phyloP scores from a whole-genome alignment of 2,329 filamentous ascomycete genomes.

The Parasarocladium wereldwijsianum region DNA sequence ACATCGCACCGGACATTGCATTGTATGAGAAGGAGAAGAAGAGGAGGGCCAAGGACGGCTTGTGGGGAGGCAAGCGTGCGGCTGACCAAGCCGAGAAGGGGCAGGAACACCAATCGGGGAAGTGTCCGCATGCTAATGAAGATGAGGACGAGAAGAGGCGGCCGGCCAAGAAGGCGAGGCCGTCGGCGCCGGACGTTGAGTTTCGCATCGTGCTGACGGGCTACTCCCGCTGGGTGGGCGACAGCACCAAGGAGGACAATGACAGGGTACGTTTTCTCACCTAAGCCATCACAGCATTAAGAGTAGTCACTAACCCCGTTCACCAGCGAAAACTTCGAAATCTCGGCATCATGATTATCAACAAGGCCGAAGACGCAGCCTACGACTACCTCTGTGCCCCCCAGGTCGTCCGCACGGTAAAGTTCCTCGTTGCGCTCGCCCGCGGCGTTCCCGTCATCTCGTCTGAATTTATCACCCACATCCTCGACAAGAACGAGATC shows the following conservation, averaged over 20 bases:
- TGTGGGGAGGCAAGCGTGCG: conserved; percentile 50
- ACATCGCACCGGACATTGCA: conserved; percentile 69
- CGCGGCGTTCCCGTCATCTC: conserved; percentile 65
- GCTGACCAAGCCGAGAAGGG: conserved; percentile 42
- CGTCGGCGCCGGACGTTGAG: conserved; percentile 43
- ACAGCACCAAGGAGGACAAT: conserved; percentile 57
- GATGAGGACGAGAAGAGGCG: conserved; percentile 31
- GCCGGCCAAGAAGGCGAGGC: conserved; percentile 48
- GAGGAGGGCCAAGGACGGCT: conserved; percentile 37
- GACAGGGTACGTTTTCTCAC: conserved; percentile 51
- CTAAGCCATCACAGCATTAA: conserved; percentile 6
- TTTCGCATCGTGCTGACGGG: conserved; percentile 73
- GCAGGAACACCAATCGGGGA: conserved; percentile 29
- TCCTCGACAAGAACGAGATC: conserved; percentile 37
- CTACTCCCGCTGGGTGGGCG: conserved; percentile 67
- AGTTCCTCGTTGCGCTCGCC: conserved; percentile 81
- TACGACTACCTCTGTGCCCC: conserved; percentile 85
- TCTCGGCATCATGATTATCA: conserved; percentile 67
- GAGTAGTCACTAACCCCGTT: conserved; percentile 8
- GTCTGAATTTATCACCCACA: conserved; percentile 49
- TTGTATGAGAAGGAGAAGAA: conserved; percentile 91
- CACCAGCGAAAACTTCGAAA: conserved; percentile 62
- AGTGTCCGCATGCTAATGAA: conserved; percentile 22
- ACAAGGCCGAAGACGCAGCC: conserved; percentile 51
- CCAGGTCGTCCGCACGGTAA: conserved; percentile 74